Percentiles rank a stretch among this genome's conserved stretches.
phyloP scores from a whole-genome alignment of 179 eudicot genomes.

The Vitellaria paradoxa region DNA sequence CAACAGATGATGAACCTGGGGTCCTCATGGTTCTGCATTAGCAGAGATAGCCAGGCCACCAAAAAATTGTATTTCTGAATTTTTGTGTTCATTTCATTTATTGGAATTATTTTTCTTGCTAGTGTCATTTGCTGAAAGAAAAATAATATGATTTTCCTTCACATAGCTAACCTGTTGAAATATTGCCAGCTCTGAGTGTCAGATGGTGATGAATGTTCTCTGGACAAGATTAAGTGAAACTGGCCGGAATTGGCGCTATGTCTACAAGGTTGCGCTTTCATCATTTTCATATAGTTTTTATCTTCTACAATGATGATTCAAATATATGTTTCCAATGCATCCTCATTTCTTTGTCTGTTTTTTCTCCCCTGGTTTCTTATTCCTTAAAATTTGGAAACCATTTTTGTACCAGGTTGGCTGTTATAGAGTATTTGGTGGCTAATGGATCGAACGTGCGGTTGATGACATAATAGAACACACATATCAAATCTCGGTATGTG shows the following conservation, averaged over 20 bases:
- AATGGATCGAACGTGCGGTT: slow-evolving; percentile 96
- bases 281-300: background rate
- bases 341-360: background rate
- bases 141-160: slow-evolving; percentile 8
- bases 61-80: slow-evolving; percentile 66
- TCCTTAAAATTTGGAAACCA: slow-evolving; percentile 1
- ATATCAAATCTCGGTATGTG: slow-evolving; percentile 87
- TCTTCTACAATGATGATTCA: background rate
- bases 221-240: slow-evolving; percentile 97
- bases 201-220: slow-evolving; percentile 96
- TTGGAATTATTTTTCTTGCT: background rate
- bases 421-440: slow-evolving; percentile 89
- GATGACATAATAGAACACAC: slow-evolving; percentile 98
- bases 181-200: slow-evolving; percentile 83
- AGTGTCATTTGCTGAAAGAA: too few species aligned
- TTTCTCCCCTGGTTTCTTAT: background rate
- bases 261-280: slow-evolving; percentile 68
- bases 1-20: slow-evolving; percentile 99
- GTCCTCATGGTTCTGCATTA: slow-evolving; percentile 96
- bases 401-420: slow-evolving; percentile 60
- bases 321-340: background rate
- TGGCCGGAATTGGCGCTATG: slow-evolving; percentile 90
- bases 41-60: slow-evolving; percentile 97
- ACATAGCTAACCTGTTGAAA: slow-evolving; percentile 20
- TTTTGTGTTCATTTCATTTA: slow-evolving; percentile 7